Evolutionary conservation across 1,284 basidiomycete genomes (phyloP).

Genomic region (Papiliotrema flavescens): DNA sequence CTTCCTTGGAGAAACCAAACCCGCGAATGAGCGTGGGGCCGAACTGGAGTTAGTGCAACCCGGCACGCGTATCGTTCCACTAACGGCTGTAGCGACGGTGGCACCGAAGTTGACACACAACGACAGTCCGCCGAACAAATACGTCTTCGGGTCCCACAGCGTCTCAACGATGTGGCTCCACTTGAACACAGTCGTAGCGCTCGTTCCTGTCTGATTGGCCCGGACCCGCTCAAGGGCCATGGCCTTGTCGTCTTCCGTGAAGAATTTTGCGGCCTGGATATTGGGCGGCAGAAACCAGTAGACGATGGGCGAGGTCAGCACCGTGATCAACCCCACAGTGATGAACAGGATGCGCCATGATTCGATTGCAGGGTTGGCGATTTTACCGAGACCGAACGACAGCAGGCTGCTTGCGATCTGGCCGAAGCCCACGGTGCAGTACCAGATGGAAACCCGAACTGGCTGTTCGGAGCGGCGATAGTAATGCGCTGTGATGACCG

Average conservation of each 20-base stretch:
- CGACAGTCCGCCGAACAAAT: slow-evolving; percentile 15
- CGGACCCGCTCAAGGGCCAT: slow-evolving; percentile 7
- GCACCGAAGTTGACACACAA: slow-evolving; percentile 18
- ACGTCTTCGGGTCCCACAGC: slow-evolving; percentile 13
- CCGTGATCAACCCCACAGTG: slow-evolving; percentile 5
- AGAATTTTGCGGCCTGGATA: slow-evolving; percentile 1
- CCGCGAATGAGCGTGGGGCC: no score
- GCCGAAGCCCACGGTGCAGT: slow-evolving; percentile 25
- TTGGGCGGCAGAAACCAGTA: slow-evolving; percentile 3
- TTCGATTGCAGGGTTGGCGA: slow-evolving; percentile 3
- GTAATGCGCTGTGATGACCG: slow-evolving; percentile 26
- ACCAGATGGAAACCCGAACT: slow-evolving; percentile 32
- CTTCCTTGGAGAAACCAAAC: no score
- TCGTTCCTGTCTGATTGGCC: slow-evolving; percentile 13
- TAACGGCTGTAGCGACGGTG: background rate
- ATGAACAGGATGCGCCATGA: slow-evolving; percentile 6
- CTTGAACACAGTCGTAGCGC: slow-evolving; percentile 11
- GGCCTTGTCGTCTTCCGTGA: slow-evolving; percentile 7
- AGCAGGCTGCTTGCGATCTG: slow-evolving; percentile 22
- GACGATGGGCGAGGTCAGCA: slow-evolving; percentile 2
- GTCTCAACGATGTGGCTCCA: slow-evolving; percentile 13
- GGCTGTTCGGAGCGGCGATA: slow-evolving; percentile 33
- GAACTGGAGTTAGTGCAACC: no score
- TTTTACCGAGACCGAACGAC: slow-evolving; percentile 17
- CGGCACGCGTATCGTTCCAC: background rate